Conservation (phyloP, 2,329 filamentous ascomycete species). For the Phoma sp. region DNA sequence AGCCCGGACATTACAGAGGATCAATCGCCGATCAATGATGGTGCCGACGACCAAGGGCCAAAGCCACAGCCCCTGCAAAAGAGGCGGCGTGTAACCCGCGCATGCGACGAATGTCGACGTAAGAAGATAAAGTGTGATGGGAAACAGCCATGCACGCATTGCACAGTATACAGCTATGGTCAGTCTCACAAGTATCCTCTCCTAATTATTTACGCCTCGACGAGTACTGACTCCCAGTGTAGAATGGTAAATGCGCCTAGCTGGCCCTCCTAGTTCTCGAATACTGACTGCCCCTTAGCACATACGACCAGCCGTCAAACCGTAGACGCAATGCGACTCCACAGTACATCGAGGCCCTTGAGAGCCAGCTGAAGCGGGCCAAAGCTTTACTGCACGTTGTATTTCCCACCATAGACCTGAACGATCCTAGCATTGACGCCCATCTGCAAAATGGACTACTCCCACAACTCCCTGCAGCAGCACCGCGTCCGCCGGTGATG, state of each 20-base stretch:
- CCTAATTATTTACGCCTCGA: background rate
- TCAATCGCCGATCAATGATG: slow-evolving; percentile 42
- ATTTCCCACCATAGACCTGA: slow-evolving; percentile 82
- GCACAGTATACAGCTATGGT: slow-evolving; percentile 99
- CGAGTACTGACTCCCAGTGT: slow-evolving; percentile 5
- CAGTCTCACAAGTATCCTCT: slow-evolving; percentile 15
- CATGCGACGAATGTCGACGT: slow-evolving; percentile 50
- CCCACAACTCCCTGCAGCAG: slow-evolving; percentile 46
- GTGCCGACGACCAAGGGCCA: slow-evolving; percentile 41
- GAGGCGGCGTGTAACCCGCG: slow-evolving; percentile 52
- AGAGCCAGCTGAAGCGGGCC: slow-evolving; percentile 80
- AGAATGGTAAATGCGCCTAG: slow-evolving; percentile 8
- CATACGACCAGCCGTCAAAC: slow-evolving; percentile 94
- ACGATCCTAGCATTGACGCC: slow-evolving; percentile 82
- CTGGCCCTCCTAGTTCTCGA: background rate
- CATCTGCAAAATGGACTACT: slow-evolving; percentile 72
- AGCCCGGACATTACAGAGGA: slow-evolving; percentile 41
- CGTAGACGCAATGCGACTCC: slow-evolving; percentile 87
- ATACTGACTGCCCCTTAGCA: slow-evolving; percentile 49
- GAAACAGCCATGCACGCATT: slow-evolving; percentile 75
- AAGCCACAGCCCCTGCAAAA: slow-evolving; percentile 50
- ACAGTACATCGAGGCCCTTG: slow-evolving; percentile 90
- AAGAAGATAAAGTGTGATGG: slow-evolving; percentile 65
- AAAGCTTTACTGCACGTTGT: slow-evolving; percentile 80
- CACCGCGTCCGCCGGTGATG: slow-evolving; percentile 29